A percentile compares a stretch with the other conserved stretches of the same genome.
phyloP scores from a whole-genome alignment of 148 eudicot genomes.

The Pharnaceum exiguum region DNA sequence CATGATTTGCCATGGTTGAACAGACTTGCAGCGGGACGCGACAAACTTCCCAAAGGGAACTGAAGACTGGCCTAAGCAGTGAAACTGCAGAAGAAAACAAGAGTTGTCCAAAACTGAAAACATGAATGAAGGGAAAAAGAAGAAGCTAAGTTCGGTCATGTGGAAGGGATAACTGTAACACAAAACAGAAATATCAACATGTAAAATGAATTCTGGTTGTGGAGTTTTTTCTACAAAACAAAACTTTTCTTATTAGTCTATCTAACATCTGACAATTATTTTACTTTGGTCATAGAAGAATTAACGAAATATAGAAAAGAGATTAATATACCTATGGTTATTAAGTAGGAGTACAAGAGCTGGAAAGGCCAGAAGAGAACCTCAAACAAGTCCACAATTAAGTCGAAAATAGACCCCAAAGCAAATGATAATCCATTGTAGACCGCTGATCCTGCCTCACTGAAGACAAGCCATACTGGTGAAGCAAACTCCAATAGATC shows the following conservation, averaged over 20 bases:
- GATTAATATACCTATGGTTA: conserved; percentile 45
- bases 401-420: conserved; percentile 34
- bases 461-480: conserved; percentile 63
- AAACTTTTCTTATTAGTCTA: conserved; percentile 45
- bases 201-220: no score
- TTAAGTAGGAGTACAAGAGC: conserved; percentile 45
- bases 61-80: conserved; percentile 22
- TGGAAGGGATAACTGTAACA: no score
- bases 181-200: no score
- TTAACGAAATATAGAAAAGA: neutral
- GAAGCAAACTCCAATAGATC: conserved; percentile 43
- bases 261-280: conserved; percentile 40
- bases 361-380: conserved; percentile 57
- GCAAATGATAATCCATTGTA: conserved; percentile 32
- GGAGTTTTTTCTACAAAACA: no score
- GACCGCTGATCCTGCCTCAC: conserved; percentile 35
- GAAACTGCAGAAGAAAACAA: conserved; percentile 21
- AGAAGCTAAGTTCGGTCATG: neutral
- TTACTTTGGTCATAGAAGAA: neutral
- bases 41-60: conserved; percentile 20
- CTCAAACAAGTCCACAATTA: conserved; percentile 43
- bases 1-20: conserved; percentile 46
- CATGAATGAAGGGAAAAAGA: neutral
- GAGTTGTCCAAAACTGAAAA: neutral
- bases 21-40: conserved; percentile 30